phyloP scores from a whole-genome alignment of 164 flowering plant genomes.

The Aristolochia californica region DNA sequence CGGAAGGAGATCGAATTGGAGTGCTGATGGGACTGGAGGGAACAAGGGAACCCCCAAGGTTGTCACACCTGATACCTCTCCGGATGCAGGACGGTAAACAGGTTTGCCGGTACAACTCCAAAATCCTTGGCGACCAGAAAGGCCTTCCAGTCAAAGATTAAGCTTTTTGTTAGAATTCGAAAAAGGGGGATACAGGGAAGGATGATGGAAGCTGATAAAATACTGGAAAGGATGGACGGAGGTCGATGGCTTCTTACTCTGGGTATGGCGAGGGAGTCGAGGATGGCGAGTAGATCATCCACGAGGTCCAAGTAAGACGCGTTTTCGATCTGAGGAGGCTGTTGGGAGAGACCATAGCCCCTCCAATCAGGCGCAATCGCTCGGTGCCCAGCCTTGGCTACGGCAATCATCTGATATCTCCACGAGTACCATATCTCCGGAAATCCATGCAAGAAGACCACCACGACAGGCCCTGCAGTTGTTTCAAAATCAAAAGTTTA shows the following conservation, averaged over 20 bases:
- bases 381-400: constrained; percentile 37
- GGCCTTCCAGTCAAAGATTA: constrained; percentile 18
- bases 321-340: constrained; percentile 29
- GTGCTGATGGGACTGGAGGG: constrained; percentile 16
- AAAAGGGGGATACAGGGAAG: no score
- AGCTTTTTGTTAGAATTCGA: no score
- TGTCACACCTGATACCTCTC: constrained; percentile 30
- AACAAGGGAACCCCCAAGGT: constrained; percentile 39
- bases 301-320: constrained; percentile 27
- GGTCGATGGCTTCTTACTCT: constrained; percentile 14
- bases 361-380: constrained; percentile 47
- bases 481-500: not conserved
- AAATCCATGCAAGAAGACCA: constrained; percentile 44
- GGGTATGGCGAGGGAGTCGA: constrained; percentile 16
- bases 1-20: constrained; percentile 19
- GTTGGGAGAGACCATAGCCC: constrained; percentile 66
- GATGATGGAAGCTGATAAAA: not conserved
- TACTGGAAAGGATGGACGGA: not conserved
- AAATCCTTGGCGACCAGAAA: constrained; percentile 50
- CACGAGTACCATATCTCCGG: constrained; percentile 54
- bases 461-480: constrained; percentile 17
- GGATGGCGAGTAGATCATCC: constrained; percentile 17
- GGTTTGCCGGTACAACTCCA: constrained; percentile 27
- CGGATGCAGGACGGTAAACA: constrained; percentile 28
- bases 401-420: constrained; percentile 58